These are phyloP conservation scores for Schizochytrium sp. DNA, from an alignment of 108 stramenopile genomes.

Conservation along the genomic window DNA sequence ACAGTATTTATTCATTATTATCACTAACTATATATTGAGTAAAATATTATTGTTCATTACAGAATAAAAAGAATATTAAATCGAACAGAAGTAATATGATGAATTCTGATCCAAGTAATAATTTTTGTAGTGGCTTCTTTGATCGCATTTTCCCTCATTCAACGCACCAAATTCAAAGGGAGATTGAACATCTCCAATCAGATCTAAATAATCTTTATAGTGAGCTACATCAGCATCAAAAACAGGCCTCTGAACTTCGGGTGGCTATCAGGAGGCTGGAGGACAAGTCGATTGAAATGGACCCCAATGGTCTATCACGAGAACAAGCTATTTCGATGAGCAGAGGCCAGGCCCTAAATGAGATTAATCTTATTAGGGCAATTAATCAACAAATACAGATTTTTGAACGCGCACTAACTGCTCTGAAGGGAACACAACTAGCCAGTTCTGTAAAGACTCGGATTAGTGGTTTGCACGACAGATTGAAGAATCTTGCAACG, in stretches of 20 bases:
- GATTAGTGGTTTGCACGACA: not conserved
- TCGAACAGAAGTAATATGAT: too few relatives aligned
- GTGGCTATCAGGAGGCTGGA: not conserved
- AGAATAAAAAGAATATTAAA: too few relatives aligned
- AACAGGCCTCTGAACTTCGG: not conserved
- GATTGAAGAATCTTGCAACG: not conserved
- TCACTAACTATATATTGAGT: too few relatives aligned
- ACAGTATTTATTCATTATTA: too few relatives aligned
- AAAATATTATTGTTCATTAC: too few relatives aligned
- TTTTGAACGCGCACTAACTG: not conserved
- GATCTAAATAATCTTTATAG: not conserved
- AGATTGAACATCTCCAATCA: not conserved
- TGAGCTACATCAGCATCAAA: not conserved
- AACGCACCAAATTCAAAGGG: not conserved
- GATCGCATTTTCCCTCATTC: not conserved
- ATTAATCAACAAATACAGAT: not conserved
- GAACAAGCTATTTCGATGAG: not conserved
- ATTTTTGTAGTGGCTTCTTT: not conserved
- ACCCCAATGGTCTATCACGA: not conserved
- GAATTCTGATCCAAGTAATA: too few relatives aligned
- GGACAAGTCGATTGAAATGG: not conserved
- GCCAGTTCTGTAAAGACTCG: not conserved
- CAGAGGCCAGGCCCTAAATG: not conserved
- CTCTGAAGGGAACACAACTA: not conserved
- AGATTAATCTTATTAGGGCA: not conserved